Conservation (phyloP, 73 alveolate species). For the Paramecium primaurelia region DNA sequence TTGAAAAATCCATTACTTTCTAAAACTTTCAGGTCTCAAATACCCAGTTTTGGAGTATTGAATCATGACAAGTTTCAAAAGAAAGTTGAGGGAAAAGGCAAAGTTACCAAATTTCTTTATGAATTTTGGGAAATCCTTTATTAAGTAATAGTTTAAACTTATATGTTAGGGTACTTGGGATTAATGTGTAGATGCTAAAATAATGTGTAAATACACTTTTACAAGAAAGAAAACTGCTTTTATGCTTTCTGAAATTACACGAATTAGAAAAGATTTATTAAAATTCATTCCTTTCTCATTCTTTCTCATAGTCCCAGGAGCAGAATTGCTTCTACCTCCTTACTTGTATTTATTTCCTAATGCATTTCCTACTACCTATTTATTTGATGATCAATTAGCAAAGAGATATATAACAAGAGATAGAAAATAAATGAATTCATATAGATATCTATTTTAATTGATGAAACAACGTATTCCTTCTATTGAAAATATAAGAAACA, state of each 20-base stretch:
- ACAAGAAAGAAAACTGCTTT: conserved; percentile 31
- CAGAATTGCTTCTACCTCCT: conserved; percentile 84
- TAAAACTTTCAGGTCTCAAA: not conserved
- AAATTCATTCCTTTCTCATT: conserved; percentile 88
- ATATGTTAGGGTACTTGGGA: conserved; percentile 12
- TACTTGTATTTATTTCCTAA: conserved; percentile 87
- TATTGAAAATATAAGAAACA: conserved; percentile 44
- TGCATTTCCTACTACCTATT: conserved; percentile 80
- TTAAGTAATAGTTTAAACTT: not conserved
- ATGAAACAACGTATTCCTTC: conserved; percentile 42
- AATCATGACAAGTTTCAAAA: conserved; percentile 31
- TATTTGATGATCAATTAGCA: conserved; percentile 39
- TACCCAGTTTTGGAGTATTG: conserved; percentile 4
- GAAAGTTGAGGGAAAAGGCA: conserved; percentile 24
- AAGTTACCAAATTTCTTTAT: not conserved
- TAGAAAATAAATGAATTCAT: conserved; percentile 50
- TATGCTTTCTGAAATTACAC: conserved; percentile 47
- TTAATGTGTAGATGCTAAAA: not conserved
- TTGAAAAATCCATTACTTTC: not conserved
- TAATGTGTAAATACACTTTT: not conserved
- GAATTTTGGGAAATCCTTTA: conserved; percentile 35
- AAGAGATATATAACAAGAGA: conserved; percentile 19
- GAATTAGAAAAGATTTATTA: conserved; percentile 68
- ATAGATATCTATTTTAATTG: not conserved
- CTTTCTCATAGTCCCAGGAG: conserved; percentile 85